phyloP scores from a whole-genome alignment of 768 basidiomycete species.

The Termitomyces sp. region DNA sequence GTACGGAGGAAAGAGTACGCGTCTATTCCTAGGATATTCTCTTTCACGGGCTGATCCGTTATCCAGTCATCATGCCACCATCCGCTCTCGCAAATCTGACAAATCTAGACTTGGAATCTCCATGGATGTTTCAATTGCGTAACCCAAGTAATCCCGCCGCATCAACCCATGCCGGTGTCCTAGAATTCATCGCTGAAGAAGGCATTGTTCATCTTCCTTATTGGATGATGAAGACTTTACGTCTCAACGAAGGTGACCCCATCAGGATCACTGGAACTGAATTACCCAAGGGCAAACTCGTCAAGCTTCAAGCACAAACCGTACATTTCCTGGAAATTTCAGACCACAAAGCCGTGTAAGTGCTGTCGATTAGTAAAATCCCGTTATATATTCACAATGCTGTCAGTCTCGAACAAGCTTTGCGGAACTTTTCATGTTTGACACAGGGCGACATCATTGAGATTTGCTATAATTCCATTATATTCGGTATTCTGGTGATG shows the following conservation, averaged over 20 bases:
- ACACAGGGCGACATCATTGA: constrained; percentile 98
- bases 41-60: constrained; percentile 5
- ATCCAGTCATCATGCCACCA: constrained; percentile 91
- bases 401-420: constrained; percentile 83
- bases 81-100: constrained; percentile 89
- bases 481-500: constrained; percentile 95
- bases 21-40: constrained; percentile 9
- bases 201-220: constrained; percentile 93
- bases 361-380: constrained; percentile 12
- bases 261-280: constrained; percentile 88
- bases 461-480: constrained; percentile 93
- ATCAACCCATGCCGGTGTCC: constrained; percentile 93
- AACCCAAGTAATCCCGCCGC: constrained; percentile 83
- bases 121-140: constrained; percentile 95
- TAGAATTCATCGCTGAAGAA: constrained; percentile 98
- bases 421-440: constrained; percentile 87
- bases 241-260: constrained; percentile 90
- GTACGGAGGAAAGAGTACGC: constrained; percentile 92
- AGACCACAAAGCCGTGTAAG: constrained; percentile 96
- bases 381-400: neutral
- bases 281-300: constrained; percentile 87
- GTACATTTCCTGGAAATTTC: constrained; percentile 95
- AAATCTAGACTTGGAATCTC: constrained; percentile 79
- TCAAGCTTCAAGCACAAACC: constrained; percentile 95
- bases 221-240: constrained; percentile 99